Evolutionary conservation across 176 grass and related monocot species (phyloP).

Genomic region (Raddia distichophylla): DNA sequence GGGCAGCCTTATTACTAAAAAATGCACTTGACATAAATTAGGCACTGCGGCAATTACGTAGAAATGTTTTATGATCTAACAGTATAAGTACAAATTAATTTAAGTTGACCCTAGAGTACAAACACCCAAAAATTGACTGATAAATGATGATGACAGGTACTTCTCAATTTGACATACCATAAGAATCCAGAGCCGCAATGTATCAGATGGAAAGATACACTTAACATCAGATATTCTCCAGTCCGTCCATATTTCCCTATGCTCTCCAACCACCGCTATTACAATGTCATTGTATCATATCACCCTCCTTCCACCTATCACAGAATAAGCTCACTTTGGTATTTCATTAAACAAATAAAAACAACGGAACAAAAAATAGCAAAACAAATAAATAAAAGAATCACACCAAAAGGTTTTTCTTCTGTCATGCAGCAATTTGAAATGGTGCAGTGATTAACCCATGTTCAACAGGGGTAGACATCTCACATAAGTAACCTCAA

Average conservation of each 20-base stretch:
- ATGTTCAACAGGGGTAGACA: slow-evolving; percentile 9
- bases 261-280: slow-evolving; percentile 46
- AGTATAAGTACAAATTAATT: too few relatives aligned
- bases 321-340: slow-evolving; percentile 65
- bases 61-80: too few relatives aligned
- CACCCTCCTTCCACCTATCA: slow-evolving; percentile 43
- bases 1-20: too few relatives aligned
- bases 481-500: slow-evolving; percentile 5
- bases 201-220: slow-evolving; percentile 81
- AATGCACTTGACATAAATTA: too few relatives aligned
- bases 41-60: too few relatives aligned
- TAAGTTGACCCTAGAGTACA: too few relatives aligned
- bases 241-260: background rate
- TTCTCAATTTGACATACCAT: slow-evolving; percentile 48
- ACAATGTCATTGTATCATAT: slow-evolving; percentile 44
- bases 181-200: slow-evolving; percentile 64
- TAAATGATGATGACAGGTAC: slow-evolving; percentile 40
- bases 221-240: slow-evolving; percentile 50
- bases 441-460: slow-evolving; percentile 24
- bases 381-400: slow-evolving; percentile 73
- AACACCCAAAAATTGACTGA: too few relatives aligned
- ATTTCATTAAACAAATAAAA: slow-evolving; percentile 65
- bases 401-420: slow-evolving; percentile 49
- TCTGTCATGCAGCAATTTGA: slow-evolving; percentile 25
- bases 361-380: slow-evolving; percentile 49